Percentiles rank a stretch among this genome's conserved stretches.
Conservation (phyloP, 2,329 filamentous ascomycete genomes). For the Fusarium begoniae region DNA sequence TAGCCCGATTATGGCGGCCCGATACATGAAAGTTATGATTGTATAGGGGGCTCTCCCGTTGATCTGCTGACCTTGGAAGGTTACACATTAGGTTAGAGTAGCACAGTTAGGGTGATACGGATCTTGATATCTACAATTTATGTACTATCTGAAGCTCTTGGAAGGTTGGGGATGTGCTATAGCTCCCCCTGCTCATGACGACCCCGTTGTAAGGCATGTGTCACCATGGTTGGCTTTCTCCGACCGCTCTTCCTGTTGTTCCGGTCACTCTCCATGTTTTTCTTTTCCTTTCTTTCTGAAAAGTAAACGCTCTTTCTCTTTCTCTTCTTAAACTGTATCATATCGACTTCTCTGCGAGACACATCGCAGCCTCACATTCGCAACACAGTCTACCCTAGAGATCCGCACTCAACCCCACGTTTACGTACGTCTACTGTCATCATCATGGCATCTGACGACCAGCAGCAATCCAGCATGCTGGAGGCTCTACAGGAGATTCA, state of each 20-base stretch:
- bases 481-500: slow-evolving; percentile 53
- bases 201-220: slow-evolving; percentile 14
- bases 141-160: slow-evolving; percentile 29
- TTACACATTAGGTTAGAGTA: slow-evolving; percentile 29
- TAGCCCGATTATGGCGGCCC: slow-evolving; percentile 28
- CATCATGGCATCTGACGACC: slow-evolving; percentile 39
- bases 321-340: neutral
- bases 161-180: slow-evolving; percentile 12
- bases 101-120: neutral
- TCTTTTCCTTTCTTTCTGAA: neutral
- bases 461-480: slow-evolving; percentile 39
- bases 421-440: neutral
- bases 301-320: neutral
- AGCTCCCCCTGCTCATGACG: slow-evolving; percentile 30
- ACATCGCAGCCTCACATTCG: neutral
- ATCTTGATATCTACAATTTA: slow-evolving; percentile 33
- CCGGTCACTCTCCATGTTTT: slow-evolving; percentile 21
- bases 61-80: slow-evolving; percentile 28
- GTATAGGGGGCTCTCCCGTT: slow-evolving; percentile 25
- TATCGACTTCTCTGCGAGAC: neutral
- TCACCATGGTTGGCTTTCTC: slow-evolving; percentile 25
- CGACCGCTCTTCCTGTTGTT: slow-evolving; percentile 34
- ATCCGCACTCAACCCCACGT: neutral
- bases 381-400: slow-evolving; percentile 21
- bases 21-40: slow-evolving; percentile 35